These are phyloP conservation scores for Penicillium sp. DNA, from an alignment of 2,329 filamentous ascomycete genomes.

Conservation along the genomic window DNA sequence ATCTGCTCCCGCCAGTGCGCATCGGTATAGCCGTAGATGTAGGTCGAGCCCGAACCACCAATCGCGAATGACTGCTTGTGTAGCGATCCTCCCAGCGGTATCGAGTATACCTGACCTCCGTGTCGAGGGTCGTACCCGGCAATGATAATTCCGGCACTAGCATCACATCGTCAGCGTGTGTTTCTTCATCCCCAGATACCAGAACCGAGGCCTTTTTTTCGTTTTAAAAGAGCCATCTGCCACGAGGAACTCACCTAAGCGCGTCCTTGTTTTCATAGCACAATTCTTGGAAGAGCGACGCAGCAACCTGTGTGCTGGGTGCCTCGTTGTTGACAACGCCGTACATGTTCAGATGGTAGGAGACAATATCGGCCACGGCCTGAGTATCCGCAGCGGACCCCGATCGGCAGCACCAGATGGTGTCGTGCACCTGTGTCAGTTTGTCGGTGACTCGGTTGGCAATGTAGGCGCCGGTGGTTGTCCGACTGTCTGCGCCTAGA, in stretches of 20 bases:
- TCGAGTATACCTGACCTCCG: conserved; percentile 95
- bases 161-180: background rate
- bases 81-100: conserved; percentile 90
- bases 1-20: conserved; percentile 93
- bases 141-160: conserved; percentile 91
- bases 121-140: conserved; percentile 96
- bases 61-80: conserved; percentile 98
- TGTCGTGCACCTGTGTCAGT: conserved; percentile 96
- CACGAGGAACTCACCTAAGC: conserved; percentile 63
- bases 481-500: conserved; percentile 92
- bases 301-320: conserved; percentile 91
- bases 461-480: conserved; percentile 96
- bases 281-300: conserved; percentile 94
- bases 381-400: conserved; percentile 97
- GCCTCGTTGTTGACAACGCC: conserved; percentile 83
- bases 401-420: conserved; percentile 98
- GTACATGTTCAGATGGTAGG: conserved; percentile 93
- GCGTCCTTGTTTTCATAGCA: conserved; percentile 97
- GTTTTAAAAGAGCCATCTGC: background rate
- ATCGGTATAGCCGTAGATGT: conserved; percentile 99
- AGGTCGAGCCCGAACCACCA: conserved; percentile 93
- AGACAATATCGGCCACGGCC: conserved; percentile 95
- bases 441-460: conserved; percentile 99
- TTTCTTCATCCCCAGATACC: too few relatives aligned
- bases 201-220: too few relatives aligned